Base-by-base conservation (phyloP, 352 stramenopile genomes). In the Thalassiosira mediterranea region DNA sequence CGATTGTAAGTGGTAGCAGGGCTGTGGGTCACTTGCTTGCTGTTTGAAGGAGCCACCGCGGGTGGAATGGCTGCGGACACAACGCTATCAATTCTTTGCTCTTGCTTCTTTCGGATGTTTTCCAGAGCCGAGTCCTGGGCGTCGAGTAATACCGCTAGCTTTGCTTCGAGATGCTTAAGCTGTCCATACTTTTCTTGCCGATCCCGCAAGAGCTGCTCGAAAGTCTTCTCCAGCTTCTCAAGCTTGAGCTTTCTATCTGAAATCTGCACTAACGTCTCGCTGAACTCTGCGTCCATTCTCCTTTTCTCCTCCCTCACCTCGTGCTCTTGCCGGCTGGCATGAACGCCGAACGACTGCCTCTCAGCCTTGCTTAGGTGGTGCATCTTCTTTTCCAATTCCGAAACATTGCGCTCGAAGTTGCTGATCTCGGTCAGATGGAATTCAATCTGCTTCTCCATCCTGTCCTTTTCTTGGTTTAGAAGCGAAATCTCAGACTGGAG, bases 101-200 rank as follows among this genome's bases (percentile, higher is more conserved):
- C 81, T 69, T 95, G 88, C 37, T 90, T 88, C 3, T 66, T 69
- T 28, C 83, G 83, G 46, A 94, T 95, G 46, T 65, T 75, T 23
- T 94, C 75, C 4, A 98, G 87, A 76, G 97, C 93, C 11, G 91
- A 89, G 75, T 98, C 95, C 79, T 98, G 96, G 69, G 98, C 94
- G 42, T 98, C 96, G 0, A 98, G 84, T 3, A 98, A 77, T 8
- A 98, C 77, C 5, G 98, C 95, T 5, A 98, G 88, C 76, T 98
- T 98, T 40, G 93, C 88, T 71, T 98, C 95, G 8, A 98, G 85
- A 13, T 83, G 89, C 28, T 95, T 94, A n/a, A 98, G 86, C 61
- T 98, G 94, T 63, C 97, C 94, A 69, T 97, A 94, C 74, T 98
- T 98, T 19, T 80, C 83, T 31, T 97, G 83, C 25, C 95, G 81